Conservation (phyloP, 2,329 filamentous ascomycete species). For the Penicillium sp. region DNA sequence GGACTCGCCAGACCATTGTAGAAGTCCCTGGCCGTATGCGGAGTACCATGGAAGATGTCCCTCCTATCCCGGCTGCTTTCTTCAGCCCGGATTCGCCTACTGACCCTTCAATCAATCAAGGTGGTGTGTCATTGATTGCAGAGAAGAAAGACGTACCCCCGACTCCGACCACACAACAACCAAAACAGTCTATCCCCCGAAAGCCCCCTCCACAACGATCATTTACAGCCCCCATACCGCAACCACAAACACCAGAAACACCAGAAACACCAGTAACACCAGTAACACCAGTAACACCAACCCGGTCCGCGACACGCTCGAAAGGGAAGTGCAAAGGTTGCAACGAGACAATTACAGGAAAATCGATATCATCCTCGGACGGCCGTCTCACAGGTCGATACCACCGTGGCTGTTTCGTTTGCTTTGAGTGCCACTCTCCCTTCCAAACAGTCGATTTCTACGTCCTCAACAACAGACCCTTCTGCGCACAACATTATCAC, state of each 20-base stretch:
- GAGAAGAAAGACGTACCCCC: slow-evolving; percentile 15
- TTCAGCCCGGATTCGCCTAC: slow-evolving; percentile 48
- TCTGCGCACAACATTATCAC: slow-evolving; percentile 91
- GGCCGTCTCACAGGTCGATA: slow-evolving; percentile 89
- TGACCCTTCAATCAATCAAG: slow-evolving; percentile 45
- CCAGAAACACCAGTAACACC: too few relatives aligned
- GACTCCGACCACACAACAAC: slow-evolving; percentile 6
- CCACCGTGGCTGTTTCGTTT: slow-evolving; percentile 93
- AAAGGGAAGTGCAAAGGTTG: slow-evolving; percentile 85
- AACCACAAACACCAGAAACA: slow-evolving; percentile 41
- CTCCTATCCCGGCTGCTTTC: slow-evolving; percentile 29
- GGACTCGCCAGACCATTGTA: slow-evolving; percentile 18
- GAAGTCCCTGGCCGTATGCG: slow-evolving; percentile 37
- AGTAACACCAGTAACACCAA: slow-evolving; percentile 39
- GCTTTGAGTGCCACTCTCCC: slow-evolving; percentile 73
- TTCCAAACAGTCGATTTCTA: slow-evolving; percentile 92
- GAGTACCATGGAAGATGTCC: slow-evolving; percentile 28
- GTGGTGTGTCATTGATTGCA: slow-evolving; percentile 37
- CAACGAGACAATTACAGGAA: slow-evolving; percentile 72
- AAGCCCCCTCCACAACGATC: slow-evolving; percentile 27
- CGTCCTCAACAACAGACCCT: slow-evolving; percentile 80
- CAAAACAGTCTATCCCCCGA: slow-evolving; percentile 19
- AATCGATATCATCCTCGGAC: slow-evolving; percentile 90
- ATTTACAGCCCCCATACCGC: slow-evolving; percentile 36
- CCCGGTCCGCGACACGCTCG: slow-evolving; percentile 44